Conservation (phyloP, 2,329 filamentous ascomycete species). For the Grosmannia penicillata region DNA sequence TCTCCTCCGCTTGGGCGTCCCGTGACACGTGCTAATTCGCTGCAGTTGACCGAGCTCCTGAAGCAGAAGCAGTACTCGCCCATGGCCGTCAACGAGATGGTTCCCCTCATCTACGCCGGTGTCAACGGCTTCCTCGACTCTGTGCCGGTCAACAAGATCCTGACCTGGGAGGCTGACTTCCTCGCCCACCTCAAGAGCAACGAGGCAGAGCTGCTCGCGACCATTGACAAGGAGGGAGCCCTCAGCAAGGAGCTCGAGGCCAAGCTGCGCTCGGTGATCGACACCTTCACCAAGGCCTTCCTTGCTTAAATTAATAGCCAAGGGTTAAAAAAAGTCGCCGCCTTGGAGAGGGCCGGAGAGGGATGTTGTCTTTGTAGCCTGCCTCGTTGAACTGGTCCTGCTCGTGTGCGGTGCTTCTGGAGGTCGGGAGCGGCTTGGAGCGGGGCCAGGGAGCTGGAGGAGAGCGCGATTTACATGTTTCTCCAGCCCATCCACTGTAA, state of each 20-base stretch:
- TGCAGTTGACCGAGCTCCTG: constrained; percentile 78
- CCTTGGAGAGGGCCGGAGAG: background rate
- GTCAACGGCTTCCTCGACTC: constrained; percentile 90
- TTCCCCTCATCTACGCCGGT: constrained; percentile 98
- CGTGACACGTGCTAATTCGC: constrained; percentile 12
- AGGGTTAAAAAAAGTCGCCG: constrained; percentile 3
- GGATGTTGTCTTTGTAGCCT: constrained; percentile 21
- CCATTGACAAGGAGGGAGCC: constrained; percentile 90
- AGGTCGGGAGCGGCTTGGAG: constrained; percentile 32
- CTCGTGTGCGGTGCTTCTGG: constrained; percentile 25
- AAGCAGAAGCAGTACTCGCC: constrained; percentile 99
- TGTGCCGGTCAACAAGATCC: constrained; percentile 82
- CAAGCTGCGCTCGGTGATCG: constrained; percentile 63
- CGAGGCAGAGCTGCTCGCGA: constrained; percentile 67
- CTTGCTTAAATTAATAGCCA: constrained; percentile 16
- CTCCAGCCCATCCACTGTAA: constrained; percentile 42
- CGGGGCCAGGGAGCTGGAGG: constrained; percentile 25
- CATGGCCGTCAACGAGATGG: constrained; percentile 99
- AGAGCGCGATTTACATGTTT: constrained; percentile 23
- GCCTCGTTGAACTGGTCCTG: background rate
- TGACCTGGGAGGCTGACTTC: constrained; percentile 91
- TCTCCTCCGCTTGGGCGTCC: background rate
- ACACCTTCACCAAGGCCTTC: constrained; percentile 91
- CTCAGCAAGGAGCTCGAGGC: constrained; percentile 88
- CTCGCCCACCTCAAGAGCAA: constrained; percentile 81